Percentiles rank a stretch among this genome's conserved stretches.
Conservation (phyloP, 208 protist species). For the Trypanosoma vivax region DNA sequence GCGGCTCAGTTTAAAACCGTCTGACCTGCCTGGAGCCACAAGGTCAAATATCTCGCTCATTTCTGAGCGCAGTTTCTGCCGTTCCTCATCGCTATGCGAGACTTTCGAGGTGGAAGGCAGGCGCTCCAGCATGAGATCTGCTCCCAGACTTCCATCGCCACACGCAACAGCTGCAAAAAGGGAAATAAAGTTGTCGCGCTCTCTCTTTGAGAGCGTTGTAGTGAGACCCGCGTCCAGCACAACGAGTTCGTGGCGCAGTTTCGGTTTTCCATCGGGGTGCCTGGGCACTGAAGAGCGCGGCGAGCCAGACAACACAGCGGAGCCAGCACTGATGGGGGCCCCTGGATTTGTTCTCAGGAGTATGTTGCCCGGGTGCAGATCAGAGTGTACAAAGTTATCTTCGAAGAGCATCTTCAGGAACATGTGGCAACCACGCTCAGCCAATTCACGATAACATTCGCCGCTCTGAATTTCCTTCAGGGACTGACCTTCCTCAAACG, state of each 20-base stretch:
- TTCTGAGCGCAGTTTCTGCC: slow-evolving; percentile 48
- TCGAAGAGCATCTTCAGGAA: slow-evolving; percentile 94
- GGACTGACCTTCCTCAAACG: slow-evolving; percentile 76
- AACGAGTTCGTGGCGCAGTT: slow-evolving; percentile 56
- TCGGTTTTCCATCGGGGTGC: slow-evolving; percentile 66
- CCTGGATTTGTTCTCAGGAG: slow-evolving; percentile 55
- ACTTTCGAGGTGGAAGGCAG: slow-evolving; percentile 24
- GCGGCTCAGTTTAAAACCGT: slow-evolving; percentile 73
- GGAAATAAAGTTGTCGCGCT: slow-evolving; percentile 90
- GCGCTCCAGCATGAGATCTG: slow-evolving; percentile 89
- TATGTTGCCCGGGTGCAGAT: slow-evolving; percentile 92
- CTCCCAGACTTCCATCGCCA: slow-evolving; percentile 80
- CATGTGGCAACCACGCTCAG: slow-evolving; percentile 81
- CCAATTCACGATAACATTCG: slow-evolving; percentile 53
- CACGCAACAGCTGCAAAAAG: slow-evolving; percentile 87
- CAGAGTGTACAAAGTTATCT: slow-evolving; percentile 93
- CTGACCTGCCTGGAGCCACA: slow-evolving; percentile 49
- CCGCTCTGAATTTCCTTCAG: slow-evolving; percentile 46
- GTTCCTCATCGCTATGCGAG: slow-evolving; percentile 20
- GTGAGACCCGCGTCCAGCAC: slow-evolving; percentile 90
- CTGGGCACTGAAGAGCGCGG: background rate
- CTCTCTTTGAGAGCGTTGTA: slow-evolving; percentile 69
- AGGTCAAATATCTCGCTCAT: slow-evolving; percentile 80
- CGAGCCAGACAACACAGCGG: background rate
- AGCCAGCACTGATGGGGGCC: background rate